Conservation (phyloP, 805 yeast genomes). For the Lipomyces mesembrius region DNA sequence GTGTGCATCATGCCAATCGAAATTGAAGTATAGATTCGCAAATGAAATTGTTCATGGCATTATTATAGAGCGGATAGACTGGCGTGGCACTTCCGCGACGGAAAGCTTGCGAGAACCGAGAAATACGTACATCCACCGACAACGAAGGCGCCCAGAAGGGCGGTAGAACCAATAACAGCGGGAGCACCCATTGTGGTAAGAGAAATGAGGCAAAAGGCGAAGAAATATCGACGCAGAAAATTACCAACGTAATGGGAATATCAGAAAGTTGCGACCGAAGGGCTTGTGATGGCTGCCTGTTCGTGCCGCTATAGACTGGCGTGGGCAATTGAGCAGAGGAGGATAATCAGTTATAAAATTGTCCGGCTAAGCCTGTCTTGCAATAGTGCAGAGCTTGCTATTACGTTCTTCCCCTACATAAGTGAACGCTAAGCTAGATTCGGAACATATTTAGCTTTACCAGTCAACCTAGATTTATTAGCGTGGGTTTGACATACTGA, state of each 20-base stretch:
- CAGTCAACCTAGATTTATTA: neutral
- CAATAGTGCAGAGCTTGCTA: neutral
- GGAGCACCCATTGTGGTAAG: conserved; percentile 36
- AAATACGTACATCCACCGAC: conserved; percentile 48
- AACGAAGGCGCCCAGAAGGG: conserved; percentile 44
- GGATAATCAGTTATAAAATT: conserved; percentile 15
- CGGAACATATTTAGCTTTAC: neutral
- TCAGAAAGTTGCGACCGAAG: neutral
- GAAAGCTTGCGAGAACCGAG: neutral
- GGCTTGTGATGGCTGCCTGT: conserved; percentile 5
- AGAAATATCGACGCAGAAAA: neutral
- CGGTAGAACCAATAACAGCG: conserved; percentile 41
- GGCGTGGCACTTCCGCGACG: neutral
- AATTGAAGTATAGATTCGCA: neutral
- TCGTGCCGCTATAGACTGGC: conserved; percentile 5
- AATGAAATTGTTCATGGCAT: neutral
- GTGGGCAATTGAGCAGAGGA: conserved; percentile 7
- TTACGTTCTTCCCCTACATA: too few relatives aligned
- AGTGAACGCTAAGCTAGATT: conserved; percentile 3
- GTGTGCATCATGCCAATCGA: neutral
- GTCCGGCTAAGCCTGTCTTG: neutral
- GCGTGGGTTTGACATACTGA: neutral
- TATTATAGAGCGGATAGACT: neutral
- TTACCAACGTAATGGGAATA: neutral
- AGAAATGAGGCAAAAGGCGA: conserved; percentile 12